A percentile compares a stretch with the other conserved stretches of the same genome.
phyloP scores from a whole-genome alignment of 768 basidiomycete species.

The Mycena rosella region DNA sequence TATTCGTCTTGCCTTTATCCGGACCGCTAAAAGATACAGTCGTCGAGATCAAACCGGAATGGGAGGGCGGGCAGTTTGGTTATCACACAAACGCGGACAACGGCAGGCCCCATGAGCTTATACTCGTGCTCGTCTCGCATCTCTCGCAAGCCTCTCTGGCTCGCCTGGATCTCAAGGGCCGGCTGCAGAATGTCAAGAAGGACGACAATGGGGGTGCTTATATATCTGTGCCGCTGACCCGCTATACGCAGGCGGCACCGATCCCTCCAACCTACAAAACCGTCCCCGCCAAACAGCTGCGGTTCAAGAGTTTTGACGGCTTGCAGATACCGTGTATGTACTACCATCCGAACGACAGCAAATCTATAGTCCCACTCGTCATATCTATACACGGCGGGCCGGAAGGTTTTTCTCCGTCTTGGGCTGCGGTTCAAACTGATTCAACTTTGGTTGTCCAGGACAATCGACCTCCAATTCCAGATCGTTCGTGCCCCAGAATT shows the following conservation, averaged over 20 bases:
- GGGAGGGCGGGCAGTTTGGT: slow-evolving; percentile 47
- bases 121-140: slow-evolving; percentile 47
- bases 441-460: slow-evolving; percentile 2
- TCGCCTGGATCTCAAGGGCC: slow-evolving; percentile 45
- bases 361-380: slow-evolving; percentile 46
- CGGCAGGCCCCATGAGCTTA: slow-evolving; percentile 48
- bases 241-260: slow-evolving; percentile 51
- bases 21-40: slow-evolving; percentile 46
- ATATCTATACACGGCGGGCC: slow-evolving; percentile 58
- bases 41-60: slow-evolving; percentile 47
- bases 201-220: slow-evolving; percentile 44
- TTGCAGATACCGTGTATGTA: slow-evolving; percentile 57
- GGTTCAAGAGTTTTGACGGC: slow-evolving; percentile 57
- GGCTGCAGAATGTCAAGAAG: slow-evolving; percentile 36
- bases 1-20: slow-evolving; percentile 46
- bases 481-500: not conserved
- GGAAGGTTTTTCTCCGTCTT: slow-evolving; percentile 22
- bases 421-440: not conserved
- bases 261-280: slow-evolving; percentile 42
- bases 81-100: slow-evolving; percentile 50
- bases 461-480: slow-evolving; percentile 29
- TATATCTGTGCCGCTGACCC: slow-evolving; percentile 42
- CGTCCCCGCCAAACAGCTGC: slow-evolving; percentile 49
- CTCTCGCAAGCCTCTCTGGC: slow-evolving; percentile 47
- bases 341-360: slow-evolving; percentile 51